Percentiles rank a stretch among this genome's conserved stretches.
These are phyloP conservation scores for Globisporangium radiosum DNA, from an alignment of 352 stramenopile species.

Conservation along the genomic window DNA sequence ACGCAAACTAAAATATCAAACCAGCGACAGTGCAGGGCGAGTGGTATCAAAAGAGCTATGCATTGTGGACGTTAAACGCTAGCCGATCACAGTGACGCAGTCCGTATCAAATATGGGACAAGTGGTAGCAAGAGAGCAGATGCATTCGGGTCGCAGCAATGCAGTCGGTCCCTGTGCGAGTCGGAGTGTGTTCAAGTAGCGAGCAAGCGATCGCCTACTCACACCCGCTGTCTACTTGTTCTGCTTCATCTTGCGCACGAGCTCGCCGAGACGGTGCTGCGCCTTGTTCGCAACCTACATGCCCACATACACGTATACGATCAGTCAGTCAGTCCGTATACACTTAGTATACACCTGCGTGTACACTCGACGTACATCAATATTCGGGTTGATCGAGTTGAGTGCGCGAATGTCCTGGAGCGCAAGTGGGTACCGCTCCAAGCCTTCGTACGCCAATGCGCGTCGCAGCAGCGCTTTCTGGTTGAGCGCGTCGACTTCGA, in stretches of 20 bases:
- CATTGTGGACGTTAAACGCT: no score
- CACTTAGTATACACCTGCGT: background rate
- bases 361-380: conserved; percentile 46
- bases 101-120: no score
- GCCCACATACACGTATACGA: no score
- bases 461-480: conserved; percentile 93
- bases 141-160: no score
- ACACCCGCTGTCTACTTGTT: conserved; percentile 34
- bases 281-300: conserved; percentile 81
- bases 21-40: background rate
- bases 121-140: no score
- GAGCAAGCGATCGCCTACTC: no score
- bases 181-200: background rate
- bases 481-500: conserved; percentile 92
- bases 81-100: no score
- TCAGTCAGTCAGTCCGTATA: background rate
- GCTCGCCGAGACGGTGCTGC: conserved; percentile 85
- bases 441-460: conserved; percentile 92
- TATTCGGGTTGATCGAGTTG: conserved; percentile 82
- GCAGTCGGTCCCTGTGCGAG: no score
- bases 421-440: conserved; percentile 91
- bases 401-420: conserved; percentile 85
- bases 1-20: background rate
- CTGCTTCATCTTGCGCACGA: conserved; percentile 83
- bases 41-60: background rate